Conservation (phyloP, 805 yeast species). For the Ogataea pini region DNA sequence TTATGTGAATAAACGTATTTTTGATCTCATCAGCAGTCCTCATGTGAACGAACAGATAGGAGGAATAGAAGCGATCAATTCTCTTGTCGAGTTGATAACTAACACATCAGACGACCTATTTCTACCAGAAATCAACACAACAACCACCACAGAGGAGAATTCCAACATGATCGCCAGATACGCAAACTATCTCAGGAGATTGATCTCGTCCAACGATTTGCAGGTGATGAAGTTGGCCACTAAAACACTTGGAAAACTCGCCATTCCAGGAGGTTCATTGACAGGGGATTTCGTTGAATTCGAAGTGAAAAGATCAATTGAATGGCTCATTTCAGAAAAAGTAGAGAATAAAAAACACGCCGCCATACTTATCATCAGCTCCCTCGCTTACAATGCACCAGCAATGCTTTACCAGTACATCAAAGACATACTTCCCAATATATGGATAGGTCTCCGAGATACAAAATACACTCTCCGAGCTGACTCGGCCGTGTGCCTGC, state of each 20-base stretch:
- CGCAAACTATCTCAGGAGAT: slow-evolving; percentile 82
- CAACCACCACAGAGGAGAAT: slow-evolving; percentile 57
- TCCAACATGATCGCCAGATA: slow-evolving; percentile 87
- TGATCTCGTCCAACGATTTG: slow-evolving; percentile 78
- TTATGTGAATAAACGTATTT: slow-evolving; percentile 82
- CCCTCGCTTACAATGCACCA: slow-evolving; percentile 86
- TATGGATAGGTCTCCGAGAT: slow-evolving; percentile 89
- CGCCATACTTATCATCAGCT: slow-evolving; percentile 77
- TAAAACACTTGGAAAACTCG: slow-evolving; percentile 80
- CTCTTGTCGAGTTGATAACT: slow-evolving; percentile 80
- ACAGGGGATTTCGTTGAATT: slow-evolving; percentile 92
- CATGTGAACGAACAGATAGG: slow-evolving; percentile 77
- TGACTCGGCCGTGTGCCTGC: slow-evolving; percentile 82
- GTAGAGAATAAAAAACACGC: slow-evolving; percentile 89
- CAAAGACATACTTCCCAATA: slow-evolving; percentile 72
- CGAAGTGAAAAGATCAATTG: slow-evolving; percentile 86
- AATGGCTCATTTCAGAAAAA: slow-evolving; percentile 87
- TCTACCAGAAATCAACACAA: slow-evolving; percentile 38
- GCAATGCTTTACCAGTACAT: slow-evolving; percentile 78
- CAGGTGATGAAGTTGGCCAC: slow-evolving; percentile 88
- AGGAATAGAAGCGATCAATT: slow-evolving; percentile 87
- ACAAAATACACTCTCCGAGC: slow-evolving; percentile 69
- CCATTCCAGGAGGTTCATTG: slow-evolving; percentile 84
- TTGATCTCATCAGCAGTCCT: slow-evolving; percentile 76
- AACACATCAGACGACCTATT: slow-evolving; percentile 44